Base-by-base conservation (phyloP, 2,329 filamentous ascomycete genomes). In the Pestalotiopsis sp. region DNA sequence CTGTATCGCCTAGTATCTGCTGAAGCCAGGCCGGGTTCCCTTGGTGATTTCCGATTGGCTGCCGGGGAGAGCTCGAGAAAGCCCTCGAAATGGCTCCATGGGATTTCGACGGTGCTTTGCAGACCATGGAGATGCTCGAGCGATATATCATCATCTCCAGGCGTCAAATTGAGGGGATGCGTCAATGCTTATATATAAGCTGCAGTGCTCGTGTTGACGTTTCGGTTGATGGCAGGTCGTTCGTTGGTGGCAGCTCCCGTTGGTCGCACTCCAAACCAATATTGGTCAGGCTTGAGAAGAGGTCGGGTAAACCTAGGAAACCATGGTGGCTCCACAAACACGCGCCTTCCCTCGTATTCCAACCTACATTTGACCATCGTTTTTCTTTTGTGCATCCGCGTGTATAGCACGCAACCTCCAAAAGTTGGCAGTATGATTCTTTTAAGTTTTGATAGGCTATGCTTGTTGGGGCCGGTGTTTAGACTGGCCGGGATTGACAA, bases 1-100 rank as follows among this genome's bases (percentile, higher is more conserved):
- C 13, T 48, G 61, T 58, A 56, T 75, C 71, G 2, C 71, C 66
- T 1, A 75, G 44, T 40, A 76, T 39, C 13, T 39, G 24, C 26
- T 62, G 56, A 9, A 66, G 38, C 65, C 65, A 66, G 22, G 30
- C 64, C 6, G 64, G 55, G 7, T 24, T 24, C 4, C 38, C 35
- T 48, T 55, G 44, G 9, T 22, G 4, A 22, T n/a, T 64, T 14
- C 11, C 7, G 22, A 14, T 22, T 26, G 20, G 22, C 11, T 61
- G 30, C 30, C 30, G 24, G 10, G 58, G 26, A 10, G 30, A 61
- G 24, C 11, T 61, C 35, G 58, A 61, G 17, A 61, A 39, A 10
- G 24, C 40, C 30, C 20, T 61, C 14, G 22, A 13, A 13, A 58
- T 10, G 44, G 17, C 44, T 20, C 20, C 17, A 17, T 9, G 7